Evolutionary conservation across 2,329 filamentous ascomycete species (phyloP).

Genomic region (Neofusicoccum cordaticola): DNA sequence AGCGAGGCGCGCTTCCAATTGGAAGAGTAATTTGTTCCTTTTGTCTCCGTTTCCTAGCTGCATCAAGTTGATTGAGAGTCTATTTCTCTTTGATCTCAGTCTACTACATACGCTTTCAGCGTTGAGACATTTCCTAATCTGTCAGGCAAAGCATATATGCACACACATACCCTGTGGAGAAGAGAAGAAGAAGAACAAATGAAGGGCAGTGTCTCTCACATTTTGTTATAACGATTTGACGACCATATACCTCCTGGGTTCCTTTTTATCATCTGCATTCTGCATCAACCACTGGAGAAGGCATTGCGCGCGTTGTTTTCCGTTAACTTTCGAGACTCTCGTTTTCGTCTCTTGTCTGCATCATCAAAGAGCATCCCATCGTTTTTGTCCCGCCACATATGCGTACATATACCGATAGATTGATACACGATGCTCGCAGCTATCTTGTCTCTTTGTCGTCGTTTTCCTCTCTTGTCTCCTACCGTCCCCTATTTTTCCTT

Average conservation of each 20-base stretch:
- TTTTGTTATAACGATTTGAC: background rate
- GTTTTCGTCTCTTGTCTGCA: background rate
- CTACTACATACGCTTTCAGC: background rate
- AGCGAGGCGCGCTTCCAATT: background rate
- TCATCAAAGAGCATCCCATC: background rate
- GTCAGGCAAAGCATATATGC: background rate
- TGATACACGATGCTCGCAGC: background rate
- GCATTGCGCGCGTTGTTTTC: background rate
- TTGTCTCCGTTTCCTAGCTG: background rate
- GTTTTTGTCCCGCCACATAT: background rate
- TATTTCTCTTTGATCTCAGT: background rate
- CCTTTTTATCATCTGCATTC: background rate
- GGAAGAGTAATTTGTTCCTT: background rate
- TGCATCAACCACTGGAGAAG: background rate
- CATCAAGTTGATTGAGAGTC: background rate
- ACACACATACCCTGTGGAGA: background rate
- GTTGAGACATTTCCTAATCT: constrained; percentile 9
- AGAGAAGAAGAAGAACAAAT: background rate
- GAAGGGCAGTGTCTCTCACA: background rate
- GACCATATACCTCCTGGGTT: constrained; percentile 9
- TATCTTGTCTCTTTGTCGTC: background rate
- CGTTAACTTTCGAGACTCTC: background rate
- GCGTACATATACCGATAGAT: background rate
- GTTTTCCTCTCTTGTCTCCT: background rate
- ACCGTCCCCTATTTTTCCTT: background rate